Evolutionary conservation across 2,329 filamentous ascomycete species (phyloP).

Genomic region (Curvularia eragrostidis): DNA sequence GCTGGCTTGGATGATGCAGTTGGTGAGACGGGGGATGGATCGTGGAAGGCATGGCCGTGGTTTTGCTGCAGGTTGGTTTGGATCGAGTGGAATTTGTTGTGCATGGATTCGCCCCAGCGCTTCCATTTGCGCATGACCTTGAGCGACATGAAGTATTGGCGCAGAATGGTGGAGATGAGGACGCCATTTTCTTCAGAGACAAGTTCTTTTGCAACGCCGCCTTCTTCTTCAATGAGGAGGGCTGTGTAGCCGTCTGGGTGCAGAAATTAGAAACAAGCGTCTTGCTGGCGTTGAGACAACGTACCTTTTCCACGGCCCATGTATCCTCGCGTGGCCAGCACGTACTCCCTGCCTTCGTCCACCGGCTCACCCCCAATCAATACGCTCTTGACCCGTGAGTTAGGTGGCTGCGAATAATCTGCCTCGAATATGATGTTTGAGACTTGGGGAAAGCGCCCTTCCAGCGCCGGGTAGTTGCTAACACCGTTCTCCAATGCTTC

Average conservation of each 20-base stretch:
- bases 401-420: conserved; percentile 66
- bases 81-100: conserved; percentile 70
- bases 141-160: conserved; percentile 89
- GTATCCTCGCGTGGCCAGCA: conserved; percentile 81
- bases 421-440: conserved; percentile 81
- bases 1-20: neutral
- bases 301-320: conserved; percentile 78
- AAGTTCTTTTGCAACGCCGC: conserved; percentile 77
- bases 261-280: neutral
- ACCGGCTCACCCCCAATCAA: conserved; percentile 68
- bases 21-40: conserved; percentile 41
- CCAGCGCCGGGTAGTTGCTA: conserved; percentile 78
- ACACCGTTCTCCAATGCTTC: conserved; percentile 87
- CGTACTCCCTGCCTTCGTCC: conserved; percentile 69
- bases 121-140: conserved; percentile 83
- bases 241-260: conserved; percentile 75
- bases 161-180: conserved; percentile 82
- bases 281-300: neutral
- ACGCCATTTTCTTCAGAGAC: conserved; percentile 88
- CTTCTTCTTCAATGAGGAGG: conserved; percentile 76
- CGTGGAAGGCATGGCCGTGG: conserved; percentile 59
- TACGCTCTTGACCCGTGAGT: conserved; percentile 68
- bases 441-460: conserved; percentile 84
- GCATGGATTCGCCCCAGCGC: conserved; percentile 68
- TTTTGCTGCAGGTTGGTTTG: conserved; percentile 65